phyloP scores from a whole-genome alignment of 305 asterid genomes.

The Fraxinus angustifolia region DNA sequence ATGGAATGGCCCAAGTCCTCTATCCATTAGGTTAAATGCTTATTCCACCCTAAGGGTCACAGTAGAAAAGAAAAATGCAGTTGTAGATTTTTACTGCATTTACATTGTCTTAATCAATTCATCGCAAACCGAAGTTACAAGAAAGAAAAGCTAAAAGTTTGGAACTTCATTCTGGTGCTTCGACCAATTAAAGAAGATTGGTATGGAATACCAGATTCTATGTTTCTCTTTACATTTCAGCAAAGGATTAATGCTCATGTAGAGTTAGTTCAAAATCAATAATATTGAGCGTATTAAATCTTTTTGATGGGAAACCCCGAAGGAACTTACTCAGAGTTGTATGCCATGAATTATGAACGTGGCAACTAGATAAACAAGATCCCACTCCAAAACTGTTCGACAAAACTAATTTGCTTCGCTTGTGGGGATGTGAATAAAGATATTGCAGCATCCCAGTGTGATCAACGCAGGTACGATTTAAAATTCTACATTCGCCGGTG shows the following conservation, averaged over 20 bases:
- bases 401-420: constrained; percentile 20
- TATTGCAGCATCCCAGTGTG: constrained; percentile 20
- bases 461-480: constrained; percentile 18
- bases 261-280: not conserved
- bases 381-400: constrained; percentile 22
- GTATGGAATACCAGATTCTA: not conserved
- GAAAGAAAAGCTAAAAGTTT: not conserved
- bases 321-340: constrained; percentile 11
- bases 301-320: not conserved
- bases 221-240: not conserved
- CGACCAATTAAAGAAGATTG: not conserved
- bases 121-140: not conserved
- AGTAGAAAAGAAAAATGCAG: not conserved
- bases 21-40: not conserved
- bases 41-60: too few relatives aligned
- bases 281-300: not conserved
- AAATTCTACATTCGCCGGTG: constrained; percentile 21
- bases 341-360: constrained; percentile 19
- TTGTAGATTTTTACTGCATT: not conserved
- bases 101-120: not conserved
- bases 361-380: constrained; percentile 15
- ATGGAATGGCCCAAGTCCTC: not conserved
- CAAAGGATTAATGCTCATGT: not conserved
- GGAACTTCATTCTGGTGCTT: not conserved
- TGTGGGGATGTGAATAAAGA: constrained; percentile 12